phyloP scores from a whole-genome alignment of 257 asterid genomes.

The Solanum boliviense region DNA sequence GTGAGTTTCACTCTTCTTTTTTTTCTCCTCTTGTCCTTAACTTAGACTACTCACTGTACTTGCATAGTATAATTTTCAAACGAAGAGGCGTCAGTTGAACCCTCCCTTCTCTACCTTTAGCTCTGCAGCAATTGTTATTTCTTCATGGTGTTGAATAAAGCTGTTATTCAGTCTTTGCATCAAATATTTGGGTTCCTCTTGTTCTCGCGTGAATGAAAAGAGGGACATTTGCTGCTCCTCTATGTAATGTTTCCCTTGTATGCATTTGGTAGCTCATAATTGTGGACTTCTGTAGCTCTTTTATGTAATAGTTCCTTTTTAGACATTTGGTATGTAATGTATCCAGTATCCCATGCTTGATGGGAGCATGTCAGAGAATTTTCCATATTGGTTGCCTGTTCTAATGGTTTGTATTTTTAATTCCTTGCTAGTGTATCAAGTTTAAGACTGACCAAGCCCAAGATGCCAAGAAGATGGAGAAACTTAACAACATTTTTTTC shows the following conservation, averaged over 20 bases:
- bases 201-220: background rate
- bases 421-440: background rate
- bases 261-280: background rate
- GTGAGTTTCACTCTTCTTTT: background rate
- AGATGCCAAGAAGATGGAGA: conserved; percentile 3
- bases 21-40: background rate
- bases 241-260: background rate
- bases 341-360: background rate
- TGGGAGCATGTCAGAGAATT: background rate
- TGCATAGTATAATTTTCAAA: background rate
- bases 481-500: background rate
- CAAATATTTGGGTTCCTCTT: background rate
- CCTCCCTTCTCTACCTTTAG: background rate
- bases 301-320: background rate
- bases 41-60: background rate
- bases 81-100: background rate
- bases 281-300: background rate
- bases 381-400: background rate
- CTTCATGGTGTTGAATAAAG: background rate
- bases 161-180: background rate
- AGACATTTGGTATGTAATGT: background rate
- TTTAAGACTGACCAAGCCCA: conserved; percentile 1
- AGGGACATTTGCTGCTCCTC: background rate
- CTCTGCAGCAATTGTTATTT: background rate
- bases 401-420: background rate